phyloP scores from a whole-genome alignment of 2,329 filamentous ascomycete genomes.

The Cadophora luteo-olivacea region DNA sequence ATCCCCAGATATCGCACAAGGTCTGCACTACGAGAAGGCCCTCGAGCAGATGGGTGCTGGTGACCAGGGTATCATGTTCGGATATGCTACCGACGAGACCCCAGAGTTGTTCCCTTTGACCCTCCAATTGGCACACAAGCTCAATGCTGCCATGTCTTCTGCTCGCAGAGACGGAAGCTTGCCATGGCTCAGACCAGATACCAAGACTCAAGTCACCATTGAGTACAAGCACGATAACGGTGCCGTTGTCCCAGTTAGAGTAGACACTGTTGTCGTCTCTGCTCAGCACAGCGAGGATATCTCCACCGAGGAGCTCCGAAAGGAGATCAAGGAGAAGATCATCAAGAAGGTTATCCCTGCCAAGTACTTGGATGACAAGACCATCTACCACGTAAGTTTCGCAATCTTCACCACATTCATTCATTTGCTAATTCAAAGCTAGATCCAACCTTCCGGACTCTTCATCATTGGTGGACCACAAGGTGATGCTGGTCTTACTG shows the following conservation, averaged over 20 bases:
- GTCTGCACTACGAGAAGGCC: constrained; percentile 96
- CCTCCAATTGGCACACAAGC: constrained; percentile 92
- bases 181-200: constrained; percentile 96
- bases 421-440: constrained; percentile 28
- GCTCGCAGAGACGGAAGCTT: constrained; percentile 87
- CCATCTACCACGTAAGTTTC: constrained; percentile 85
- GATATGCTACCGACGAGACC: constrained; percentile 99
- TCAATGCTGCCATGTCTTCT: constrained; percentile 92
- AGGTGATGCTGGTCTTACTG: constrained; percentile 97
- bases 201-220: constrained; percentile 99
- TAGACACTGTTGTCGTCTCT: constrained; percentile 96
- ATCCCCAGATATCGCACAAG: constrained; percentile 98
- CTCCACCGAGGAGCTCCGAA: constrained; percentile 88
- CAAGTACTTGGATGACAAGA: constrained; percentile 90
- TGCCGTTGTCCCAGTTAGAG: constrained; percentile 88
- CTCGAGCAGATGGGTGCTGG: constrained; percentile 97
- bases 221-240: constrained; percentile 98
- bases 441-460: constrained; percentile 95
- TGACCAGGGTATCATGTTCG: constrained; percentile 99
- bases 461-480: constrained; percentile 99
- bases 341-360: constrained; percentile 93
- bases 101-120: constrained; percentile 96
- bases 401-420: not conserved
- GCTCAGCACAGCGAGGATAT: constrained; percentile 92
- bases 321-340: constrained; percentile 97